Evolutionary conservation across 2,329 filamentous ascomycete genomes (phyloP).

Genomic region (Orbilia brochopaga): DNA sequence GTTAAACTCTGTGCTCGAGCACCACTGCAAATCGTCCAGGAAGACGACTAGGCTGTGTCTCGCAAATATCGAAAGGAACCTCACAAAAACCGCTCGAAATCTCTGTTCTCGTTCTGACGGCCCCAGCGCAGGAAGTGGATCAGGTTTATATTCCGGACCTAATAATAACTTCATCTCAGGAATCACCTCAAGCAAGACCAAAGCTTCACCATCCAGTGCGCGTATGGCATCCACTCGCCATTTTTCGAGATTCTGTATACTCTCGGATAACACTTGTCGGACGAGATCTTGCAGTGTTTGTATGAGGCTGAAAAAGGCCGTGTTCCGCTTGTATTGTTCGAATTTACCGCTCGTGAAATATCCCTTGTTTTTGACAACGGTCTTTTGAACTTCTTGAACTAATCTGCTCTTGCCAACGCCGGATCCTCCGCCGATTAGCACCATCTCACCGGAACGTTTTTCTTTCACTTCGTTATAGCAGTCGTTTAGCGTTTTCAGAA

Average conservation of each 20-base stretch:
- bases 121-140: constrained; percentile 53
- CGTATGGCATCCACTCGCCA: constrained; percentile 55
- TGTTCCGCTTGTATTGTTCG: constrained; percentile 55
- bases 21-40: constrained; percentile 55
- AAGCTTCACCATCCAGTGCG: constrained; percentile 54
- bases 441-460: constrained; percentile 52
- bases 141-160: constrained; percentile 54
- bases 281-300: constrained; percentile 55
- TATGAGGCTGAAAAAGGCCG: constrained; percentile 54
- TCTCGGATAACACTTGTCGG: constrained; percentile 55
- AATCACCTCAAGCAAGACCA: constrained; percentile 54
- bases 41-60: constrained; percentile 54
- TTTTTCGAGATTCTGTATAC: constrained; percentile 53
- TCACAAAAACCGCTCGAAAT: constrained; percentile 52
- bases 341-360: constrained; percentile 55
- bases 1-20: constrained; percentile 53
- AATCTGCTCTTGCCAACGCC: constrained; percentile 55
- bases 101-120: constrained; percentile 54
- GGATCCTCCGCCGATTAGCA: constrained; percentile 53
- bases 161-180: constrained; percentile 54
- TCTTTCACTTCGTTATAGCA: constrained; percentile 37
- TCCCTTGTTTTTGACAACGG: constrained; percentile 54
- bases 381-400: constrained; percentile 55
- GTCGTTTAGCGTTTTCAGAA: constrained; percentile 44
- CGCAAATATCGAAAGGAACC: constrained; percentile 52